Base-by-base conservation (phyloP, 345 rosid species). In the Acer negundo region DNA sequence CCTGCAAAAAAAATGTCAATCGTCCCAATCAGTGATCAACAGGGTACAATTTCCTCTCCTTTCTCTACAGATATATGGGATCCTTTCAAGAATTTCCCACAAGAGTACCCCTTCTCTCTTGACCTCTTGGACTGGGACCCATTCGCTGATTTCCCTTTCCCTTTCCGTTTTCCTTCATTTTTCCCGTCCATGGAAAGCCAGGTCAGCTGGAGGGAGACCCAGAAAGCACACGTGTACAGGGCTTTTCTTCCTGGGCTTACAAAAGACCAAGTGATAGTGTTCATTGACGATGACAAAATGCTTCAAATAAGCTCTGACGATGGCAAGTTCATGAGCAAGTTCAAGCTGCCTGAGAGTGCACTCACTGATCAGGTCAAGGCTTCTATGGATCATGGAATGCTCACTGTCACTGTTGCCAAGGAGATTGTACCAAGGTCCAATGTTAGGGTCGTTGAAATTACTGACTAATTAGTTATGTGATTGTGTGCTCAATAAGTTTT, bases 251-350 rank as follows among this genome's bases (percentile, higher is more conserved):
- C 75, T 4, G 75, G 75, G 20, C 53, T 35, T 3, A 72, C 53
- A 1, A 15, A 12, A 15, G 75, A 72, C 7, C n/a, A 38, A 13
- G 67, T 72, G 51, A n/a, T 59, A 38, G 53, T 72, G 15, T 72
- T 35, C 66, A 35, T 72, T 13, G 75, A 72, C 0, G 35, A 72
- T 3, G 75, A 59, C 19, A 59, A 51, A 20, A 59, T 59, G 31
- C 66, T 72, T 20, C 75, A 72, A 59, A 72, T 72, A 12, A 72
- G 75, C 53, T 38, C 66, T 3, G 75, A 72, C 0, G 75, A 72
- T 40, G 75, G 75, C 67, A 72, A 58, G 66, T 72, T 72, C 66
- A 59, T 22, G 75, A 72, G 66, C 66, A 72, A 38, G 31, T 72
- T 38, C 44, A 61, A 59, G 75, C 66, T 72, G 7, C 75, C 75